Base-by-base conservation (phyloP, 495 filamentous ascomycete species). In the Aeminium ludgeri region DNA sequence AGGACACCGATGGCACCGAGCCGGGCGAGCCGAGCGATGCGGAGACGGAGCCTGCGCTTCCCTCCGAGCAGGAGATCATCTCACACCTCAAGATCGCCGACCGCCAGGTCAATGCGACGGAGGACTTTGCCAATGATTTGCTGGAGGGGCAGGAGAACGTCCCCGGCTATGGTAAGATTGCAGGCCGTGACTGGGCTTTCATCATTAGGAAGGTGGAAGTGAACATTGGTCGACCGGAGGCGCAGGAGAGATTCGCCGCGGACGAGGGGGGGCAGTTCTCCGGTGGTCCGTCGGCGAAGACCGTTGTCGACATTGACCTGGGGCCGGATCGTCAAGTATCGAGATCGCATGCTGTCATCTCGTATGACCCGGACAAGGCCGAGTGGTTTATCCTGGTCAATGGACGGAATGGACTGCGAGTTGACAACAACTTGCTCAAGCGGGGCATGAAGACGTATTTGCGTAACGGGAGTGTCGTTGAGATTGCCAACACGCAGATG, bases 251-350 rank as follows among this genome's bases (percentile, higher is more conserved):
- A 15, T 19, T 40, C 44, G 60, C 61, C 43, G 60, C 61, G 28
- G 56, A 60, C 30, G 67, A 64, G 41, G 61, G 57, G 18, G 49
- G 45, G 30, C 20, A 30, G 8, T 15, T 17, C 7, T 4, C 30
- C 1, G 36, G 10, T 2, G n/a, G n/a, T n/a, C 45, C 43, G 25
- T 59, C 62, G 38, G 60, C 61, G 35, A 59, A 65, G 31, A 65
- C 67, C 46, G 63, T 62, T 19, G 74, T 96, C 17, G 77, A 95
- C 55, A 84, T 97, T 52, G 87, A 97, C 55, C 64, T 97, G 29
- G 91, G 91, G 2, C 89, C 89, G 1, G 85, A 78, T 62, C 93
- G 95, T 57, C 74, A 82, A 41, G 76, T 97, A 19, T 96, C 91
- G 31, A 71, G 89, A 41, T 66, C 78, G 43, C 89, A 96, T 61